phyloP scores from a whole-genome alignment of 257 asterid species.

The Apocynum venetum region DNA sequence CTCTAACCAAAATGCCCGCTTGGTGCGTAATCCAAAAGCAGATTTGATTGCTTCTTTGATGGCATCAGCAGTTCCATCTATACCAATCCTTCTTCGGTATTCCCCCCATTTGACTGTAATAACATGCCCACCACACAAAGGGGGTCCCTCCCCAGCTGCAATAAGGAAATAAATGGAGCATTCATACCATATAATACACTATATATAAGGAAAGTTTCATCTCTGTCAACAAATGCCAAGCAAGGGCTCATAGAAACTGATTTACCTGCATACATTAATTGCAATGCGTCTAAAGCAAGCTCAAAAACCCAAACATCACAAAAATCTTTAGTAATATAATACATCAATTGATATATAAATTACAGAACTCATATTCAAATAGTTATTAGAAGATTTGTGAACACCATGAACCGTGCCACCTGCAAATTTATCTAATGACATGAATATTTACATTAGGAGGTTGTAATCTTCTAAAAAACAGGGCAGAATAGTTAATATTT shows the following conservation, averaged over 20 bases:
- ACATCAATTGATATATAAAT: too few relatives aligned
- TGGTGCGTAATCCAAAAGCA: slow-evolving; percentile 72
- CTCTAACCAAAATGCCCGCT: slow-evolving; percentile 93
- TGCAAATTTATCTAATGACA: too few relatives aligned
- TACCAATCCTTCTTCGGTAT: slow-evolving; percentile 66
- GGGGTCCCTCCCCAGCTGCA: slow-evolving; percentile 63
- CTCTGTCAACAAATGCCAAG: background rate
- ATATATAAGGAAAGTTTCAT: background rate
- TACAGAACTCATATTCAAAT: too few relatives aligned
- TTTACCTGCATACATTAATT: background rate
- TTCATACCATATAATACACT: background rate
- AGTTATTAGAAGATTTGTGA: background rate
- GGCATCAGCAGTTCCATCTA: slow-evolving; percentile 72
- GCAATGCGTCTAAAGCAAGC: background rate
- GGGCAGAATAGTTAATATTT: background rate
- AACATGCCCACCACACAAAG: slow-evolving; percentile 64
- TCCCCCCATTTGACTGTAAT: slow-evolving; percentile 74
- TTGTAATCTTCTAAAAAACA: too few relatives aligned
- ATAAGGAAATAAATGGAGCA: background rate
- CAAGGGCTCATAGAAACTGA: background rate
- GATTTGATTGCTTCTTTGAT: slow-evolving; percentile 81
- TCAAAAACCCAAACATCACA: background rate
- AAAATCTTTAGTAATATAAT: background rate
- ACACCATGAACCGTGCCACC: too few relatives aligned
- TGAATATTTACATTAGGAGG: too few relatives aligned